Percentiles rank a stretch among this genome's conserved stretches.
Evolutionary conservation across 164 flowering plant genomes (phyloP).

Genomic region (Nymphaea thermarum): DNA sequence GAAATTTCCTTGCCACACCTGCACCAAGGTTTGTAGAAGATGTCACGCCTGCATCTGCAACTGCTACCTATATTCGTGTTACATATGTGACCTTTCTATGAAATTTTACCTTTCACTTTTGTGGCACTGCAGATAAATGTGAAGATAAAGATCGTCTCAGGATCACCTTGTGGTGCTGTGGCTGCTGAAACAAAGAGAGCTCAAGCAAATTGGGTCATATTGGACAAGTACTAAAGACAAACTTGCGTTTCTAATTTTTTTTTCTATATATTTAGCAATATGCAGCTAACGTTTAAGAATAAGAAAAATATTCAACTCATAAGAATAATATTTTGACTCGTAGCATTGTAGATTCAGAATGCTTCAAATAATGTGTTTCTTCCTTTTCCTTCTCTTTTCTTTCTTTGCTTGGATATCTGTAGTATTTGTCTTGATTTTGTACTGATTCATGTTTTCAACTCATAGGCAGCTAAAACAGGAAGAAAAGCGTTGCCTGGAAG

Average conservation of each 20-base stretch:
- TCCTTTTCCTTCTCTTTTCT: constrained; percentile 1
- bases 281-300: neutral
- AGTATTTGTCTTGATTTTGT: neutral
- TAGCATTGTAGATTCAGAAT: neutral
- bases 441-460: neutral
- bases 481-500: constrained; percentile 64
- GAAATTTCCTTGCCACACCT: too few relatives aligned
- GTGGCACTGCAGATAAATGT: constrained; percentile 60
- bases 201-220: constrained; percentile 83
- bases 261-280: too few relatives aligned
- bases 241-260: neutral
- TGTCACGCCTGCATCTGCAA: too few relatives aligned
- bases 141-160: constrained; percentile 73
- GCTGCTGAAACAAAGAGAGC: constrained; percentile 73
- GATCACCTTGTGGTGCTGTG: constrained; percentile 85
- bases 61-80: too few relatives aligned
- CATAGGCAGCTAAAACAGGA: constrained; percentile 61
- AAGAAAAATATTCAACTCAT: constrained; percentile 16
- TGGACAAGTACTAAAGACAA: constrained; percentile 63
- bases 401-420: neutral
- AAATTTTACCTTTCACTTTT: neutral
- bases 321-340: neutral
- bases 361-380: neutral
- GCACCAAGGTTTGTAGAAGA: too few relatives aligned
- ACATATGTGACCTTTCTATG: neutral